phyloP scores from a whole-genome alignment of 257 asterid genomes.

The Linaria vulgaris region DNA sequence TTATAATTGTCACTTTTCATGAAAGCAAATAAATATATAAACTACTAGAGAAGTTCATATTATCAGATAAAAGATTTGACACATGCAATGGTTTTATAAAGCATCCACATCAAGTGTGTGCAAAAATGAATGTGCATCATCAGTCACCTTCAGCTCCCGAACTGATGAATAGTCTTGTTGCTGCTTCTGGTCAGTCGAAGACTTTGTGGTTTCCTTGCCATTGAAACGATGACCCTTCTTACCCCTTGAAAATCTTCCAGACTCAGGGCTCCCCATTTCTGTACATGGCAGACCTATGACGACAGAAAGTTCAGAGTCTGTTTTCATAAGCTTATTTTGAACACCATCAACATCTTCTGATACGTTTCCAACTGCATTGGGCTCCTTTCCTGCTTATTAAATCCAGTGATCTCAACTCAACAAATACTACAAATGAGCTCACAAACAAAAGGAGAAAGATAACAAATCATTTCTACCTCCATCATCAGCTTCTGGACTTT shows the following conservation, averaged over 20 bases:
- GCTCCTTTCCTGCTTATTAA: conserved; percentile 44
- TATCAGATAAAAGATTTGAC: not conserved
- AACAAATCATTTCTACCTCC: conserved; percentile 28
- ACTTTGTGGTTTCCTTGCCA: conserved; percentile 31
- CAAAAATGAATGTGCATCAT: conserved; percentile 17
- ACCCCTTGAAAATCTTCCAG: conserved; percentile 31
- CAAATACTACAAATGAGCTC: not conserved
- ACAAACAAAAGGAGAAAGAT: conserved; percentile 2
- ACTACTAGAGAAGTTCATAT: not conserved
- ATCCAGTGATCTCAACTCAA: conserved; percentile 25
- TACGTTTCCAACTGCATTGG: conserved; percentile 32
- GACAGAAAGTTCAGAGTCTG: conserved; percentile 38
- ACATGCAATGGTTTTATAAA: conserved; percentile 2
- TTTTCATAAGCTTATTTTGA: conserved; percentile 31
- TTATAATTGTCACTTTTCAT: conserved; percentile 2
- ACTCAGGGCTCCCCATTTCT: conserved; percentile 36
- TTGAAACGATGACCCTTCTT: conserved; percentile 24
- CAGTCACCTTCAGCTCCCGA: conserved; percentile 37
- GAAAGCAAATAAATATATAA: not conserved
- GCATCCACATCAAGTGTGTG: conserved; percentile 2
- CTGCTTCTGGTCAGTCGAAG: conserved; percentile 34
- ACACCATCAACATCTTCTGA: conserved; percentile 38
- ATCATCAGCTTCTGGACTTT: conserved; percentile 22
- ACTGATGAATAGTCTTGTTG: conserved; percentile 25
- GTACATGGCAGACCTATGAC: conserved; percentile 64